Base-by-base conservation (phyloP, 2,329 filamentous ascomycete genomes). In the Fusarium sp. region DNA sequence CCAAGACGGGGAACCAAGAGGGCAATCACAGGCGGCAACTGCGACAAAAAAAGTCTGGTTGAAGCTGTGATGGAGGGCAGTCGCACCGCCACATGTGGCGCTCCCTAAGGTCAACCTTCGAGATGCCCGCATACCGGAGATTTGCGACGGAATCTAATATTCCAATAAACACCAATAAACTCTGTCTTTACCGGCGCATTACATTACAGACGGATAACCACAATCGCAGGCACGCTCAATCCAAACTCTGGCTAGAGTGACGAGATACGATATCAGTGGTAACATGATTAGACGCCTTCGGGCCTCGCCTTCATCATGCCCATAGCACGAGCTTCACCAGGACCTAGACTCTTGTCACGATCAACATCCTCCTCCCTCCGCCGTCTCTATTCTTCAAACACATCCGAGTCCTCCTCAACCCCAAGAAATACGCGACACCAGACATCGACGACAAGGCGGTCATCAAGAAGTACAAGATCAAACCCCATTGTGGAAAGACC, bases 281-380 rank as follows among this genome's bases (percentile, higher is more conserved):
- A 65, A 64, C 36, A 73, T 67, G 65, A 57, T 39, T 28, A 36
- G 43, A 36, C 46, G 42, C 34, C 25, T 31, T 36, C 13, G 54
- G 34, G n/a, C 29, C 24, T 25, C 22, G 19, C 35, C 22, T 57
- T 45, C 63, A 51, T 60, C 53, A 75, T 75, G 73, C 47, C 58
- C 32, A 60, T 69, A 70, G 53, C 58, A 58, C 64, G 46, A 61
- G 57, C 62, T 50, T 47, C 55, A 47, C 48, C 61, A 35, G 41
- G 53, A 36, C 39, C 44, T 26, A 56, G 55, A 39, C 53, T 68
- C 26, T 26, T 69, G 34, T 51, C 58, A 32, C 39, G 44, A 22
- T 45, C 58, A 10, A 41, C 61, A 22, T 44, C 36, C 36, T 57
- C 60, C 15, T 43, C 56, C 25, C 43, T 54, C 32, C 32, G 48